These are phyloP conservation scores for Thamnidium elegans DNA, from an alignment of 192 early-diverging fungal species.

Conservation along the genomic window DNA sequence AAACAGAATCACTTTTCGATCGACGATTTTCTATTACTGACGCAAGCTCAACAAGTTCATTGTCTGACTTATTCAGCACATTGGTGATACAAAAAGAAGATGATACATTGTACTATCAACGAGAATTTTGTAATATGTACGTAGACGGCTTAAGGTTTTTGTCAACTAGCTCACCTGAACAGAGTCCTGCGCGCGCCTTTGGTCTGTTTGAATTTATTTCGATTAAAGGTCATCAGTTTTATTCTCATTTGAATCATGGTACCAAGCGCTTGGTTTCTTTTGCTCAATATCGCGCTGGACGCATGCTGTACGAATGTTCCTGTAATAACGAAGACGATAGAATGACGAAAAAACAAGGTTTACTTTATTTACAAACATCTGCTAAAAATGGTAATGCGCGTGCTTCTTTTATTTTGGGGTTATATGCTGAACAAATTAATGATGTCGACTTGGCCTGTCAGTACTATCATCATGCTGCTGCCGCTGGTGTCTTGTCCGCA, in stretches of 20 bases:
- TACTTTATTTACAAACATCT: background rate
- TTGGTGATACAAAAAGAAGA: no score
- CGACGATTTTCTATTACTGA: no score
- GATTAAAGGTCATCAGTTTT: background rate
- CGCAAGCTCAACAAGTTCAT: no score
- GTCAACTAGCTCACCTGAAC: no score
- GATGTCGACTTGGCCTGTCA: background rate
- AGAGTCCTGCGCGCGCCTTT: background rate
- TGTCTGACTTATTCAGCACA: no score
- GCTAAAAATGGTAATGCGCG: background rate
- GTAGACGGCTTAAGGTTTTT: no score
- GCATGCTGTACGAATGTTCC: background rate
- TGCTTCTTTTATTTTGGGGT: background rate
- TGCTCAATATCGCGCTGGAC: conserved; percentile 1
- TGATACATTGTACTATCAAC: no score
- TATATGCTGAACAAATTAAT: background rate
- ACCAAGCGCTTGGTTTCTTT: conserved; percentile 5
- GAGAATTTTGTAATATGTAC: no score
- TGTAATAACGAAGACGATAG: background rate
- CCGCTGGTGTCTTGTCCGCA: background rate
- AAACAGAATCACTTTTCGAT: no score
- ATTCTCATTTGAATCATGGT: no score
- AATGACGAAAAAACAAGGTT: background rate
- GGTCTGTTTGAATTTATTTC: background rate
- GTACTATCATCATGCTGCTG: background rate